These are phyloP conservation scores for Sarcodon aspratus DNA, from an alignment of 768 basidiomycete species.

Conservation along the genomic window DNA sequence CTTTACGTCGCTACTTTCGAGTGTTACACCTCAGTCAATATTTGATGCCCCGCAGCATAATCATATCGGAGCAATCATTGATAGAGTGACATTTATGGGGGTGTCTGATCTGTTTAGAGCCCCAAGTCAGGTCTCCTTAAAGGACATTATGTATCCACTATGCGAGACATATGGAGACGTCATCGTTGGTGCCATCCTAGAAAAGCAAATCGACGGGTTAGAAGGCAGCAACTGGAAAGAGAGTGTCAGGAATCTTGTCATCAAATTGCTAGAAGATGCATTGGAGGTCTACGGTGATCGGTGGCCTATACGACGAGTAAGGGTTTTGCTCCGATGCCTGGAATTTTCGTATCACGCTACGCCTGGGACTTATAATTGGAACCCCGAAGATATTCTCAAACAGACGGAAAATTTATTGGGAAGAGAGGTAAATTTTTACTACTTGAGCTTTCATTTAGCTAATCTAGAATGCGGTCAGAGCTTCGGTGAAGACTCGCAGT, in stretches of 20 bases:
- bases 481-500: slow-evolving; percentile 14
- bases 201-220: slow-evolving; percentile 47
- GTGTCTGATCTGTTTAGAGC: slow-evolving; percentile 53
- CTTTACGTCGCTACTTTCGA: slow-evolving; percentile 23
- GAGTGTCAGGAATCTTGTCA: slow-evolving; percentile 29
- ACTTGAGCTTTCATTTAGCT: not conserved
- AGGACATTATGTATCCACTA: slow-evolving; percentile 2
- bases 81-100: slow-evolving; percentile 56
- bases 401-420: slow-evolving; percentile 31
- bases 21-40: slow-evolving; percentile 13
- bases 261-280: slow-evolving; percentile 34
- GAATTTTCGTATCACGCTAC: slow-evolving; percentile 35
- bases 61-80: slow-evolving; percentile 50
- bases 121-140: slow-evolving; percentile 38
- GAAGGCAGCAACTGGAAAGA: slow-evolving; percentile 48
- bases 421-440: slow-evolving; percentile 25
- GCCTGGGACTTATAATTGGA: slow-evolving; percentile 4
- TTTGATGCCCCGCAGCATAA: slow-evolving; percentile 34
- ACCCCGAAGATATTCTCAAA: slow-evolving; percentile 21
- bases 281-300: slow-evolving; percentile 36
- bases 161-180: not conserved
- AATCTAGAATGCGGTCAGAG: slow-evolving; percentile 11
- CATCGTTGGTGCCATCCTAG: slow-evolving; percentile 45
- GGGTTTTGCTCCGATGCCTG: slow-evolving; percentile 42
- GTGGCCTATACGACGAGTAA: slow-evolving; percentile 49